Conservation (phyloP, 1,284 basidiomycete genomes). For the Xerocomus nothofagi region DNA sequence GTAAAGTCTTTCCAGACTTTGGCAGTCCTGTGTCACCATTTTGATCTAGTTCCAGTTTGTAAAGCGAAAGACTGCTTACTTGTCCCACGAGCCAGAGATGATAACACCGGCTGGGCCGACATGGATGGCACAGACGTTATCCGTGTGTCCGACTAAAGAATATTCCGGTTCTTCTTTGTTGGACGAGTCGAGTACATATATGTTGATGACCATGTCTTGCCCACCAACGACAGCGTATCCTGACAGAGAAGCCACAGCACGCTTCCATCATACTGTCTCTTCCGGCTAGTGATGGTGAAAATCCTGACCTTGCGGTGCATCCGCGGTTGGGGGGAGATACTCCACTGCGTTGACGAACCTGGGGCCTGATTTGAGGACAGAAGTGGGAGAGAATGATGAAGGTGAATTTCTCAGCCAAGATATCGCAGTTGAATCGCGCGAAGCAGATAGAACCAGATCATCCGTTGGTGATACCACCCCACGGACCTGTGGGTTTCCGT, state of each 20-base stretch:
- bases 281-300: slow-evolving; percentile 9
- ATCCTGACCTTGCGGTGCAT: slow-evolving; percentile 64
- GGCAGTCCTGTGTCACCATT: slow-evolving; percentile 65
- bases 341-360: slow-evolving; percentile 83
- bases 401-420: slow-evolving; percentile 69
- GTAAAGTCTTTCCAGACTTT: slow-evolving; percentile 90
- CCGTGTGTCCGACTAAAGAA: slow-evolving; percentile 84
- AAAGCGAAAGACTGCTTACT: slow-evolving; percentile 48
- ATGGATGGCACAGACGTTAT: slow-evolving; percentile 89
- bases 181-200: slow-evolving; percentile 62
- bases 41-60: not conserved
- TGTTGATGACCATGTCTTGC: slow-evolving; percentile 81
- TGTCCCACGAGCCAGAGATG: slow-evolving; percentile 98
- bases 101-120: slow-evolving; percentile 68
- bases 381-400: slow-evolving; percentile 52
- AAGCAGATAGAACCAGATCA: slow-evolving; percentile 80
- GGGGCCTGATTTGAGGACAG: slow-evolving; percentile 65
- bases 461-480: slow-evolving; percentile 68
- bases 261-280: slow-evolving; percentile 2
- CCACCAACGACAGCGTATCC: slow-evolving; percentile 85
- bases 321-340: slow-evolving; percentile 66
- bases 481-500: slow-evolving; percentile 59
- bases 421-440: slow-evolving; percentile 87
- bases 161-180: slow-evolving; percentile 70
- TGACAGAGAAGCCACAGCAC: slow-evolving; percentile 34